Base-by-base conservation (phyloP, 345 rosid genomes). In the Populus ilicifolia region DNA sequence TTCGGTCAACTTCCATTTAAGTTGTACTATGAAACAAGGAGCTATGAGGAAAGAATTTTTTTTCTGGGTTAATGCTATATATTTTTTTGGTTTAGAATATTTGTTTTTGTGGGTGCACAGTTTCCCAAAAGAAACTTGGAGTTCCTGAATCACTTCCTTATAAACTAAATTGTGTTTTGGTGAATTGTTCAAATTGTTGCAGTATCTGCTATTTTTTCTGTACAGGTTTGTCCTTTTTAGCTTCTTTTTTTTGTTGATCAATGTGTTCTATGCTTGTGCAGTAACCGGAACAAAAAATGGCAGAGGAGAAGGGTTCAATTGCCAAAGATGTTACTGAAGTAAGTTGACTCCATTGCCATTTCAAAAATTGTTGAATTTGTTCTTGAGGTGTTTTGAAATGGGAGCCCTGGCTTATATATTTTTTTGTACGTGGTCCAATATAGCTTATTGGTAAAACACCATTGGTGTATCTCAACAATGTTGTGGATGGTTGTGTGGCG, bases 381-480 rank as follows among this genome's bases (percentile, higher is more conserved):
- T 59, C n/a, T 3, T 33, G 64, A 21, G 33, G 23, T n/a, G 9
- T 6, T 35, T 50, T 61, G 27, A n/a, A 54, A 74, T 62, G 41
- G 56, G 52, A 61, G 30, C 70, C 68, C 52, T 27, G 71, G 72
- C 64, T 81, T 43, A 29, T 68, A 23, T 4, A 27, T 69, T 54
- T 25, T 5, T 52, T 41, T 70, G 27, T 67, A 21, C 71, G 76
- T 41, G 66, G 12, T 63, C 71, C 68, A 70, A 48, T 67, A 69
- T 75, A 93, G 98, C 77, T 92, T 77, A 77, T 93, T n/a, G 97
- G 97, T 54, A 92, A 89, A 65, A 94, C 97, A 13, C 97, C 98
- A 25, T 73, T 94, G 87, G 96, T 94, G 38, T 92, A 88, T 85
- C 93, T 94, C 74, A 94, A 94, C 84, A 83, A 80, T 72, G 79